These are phyloP conservation scores for Psophocarpus tetragonolobus DNA, from an alignment of 306 rosid genomes.

Conservation along the genomic window DNA sequence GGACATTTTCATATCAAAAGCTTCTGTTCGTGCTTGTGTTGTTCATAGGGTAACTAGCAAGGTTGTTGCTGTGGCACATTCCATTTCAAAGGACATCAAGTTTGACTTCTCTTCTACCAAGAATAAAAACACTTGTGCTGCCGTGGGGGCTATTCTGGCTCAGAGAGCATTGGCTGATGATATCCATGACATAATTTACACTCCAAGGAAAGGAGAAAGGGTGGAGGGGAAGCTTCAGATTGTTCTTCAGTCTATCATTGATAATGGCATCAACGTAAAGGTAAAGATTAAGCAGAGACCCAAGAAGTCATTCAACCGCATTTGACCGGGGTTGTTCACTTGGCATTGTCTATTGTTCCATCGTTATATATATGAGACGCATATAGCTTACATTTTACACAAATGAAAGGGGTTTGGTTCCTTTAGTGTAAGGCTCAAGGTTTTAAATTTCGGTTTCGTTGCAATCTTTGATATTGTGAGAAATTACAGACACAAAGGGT, in stretches of 20 bases:
- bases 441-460: background rate
- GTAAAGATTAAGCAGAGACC: slow-evolving; percentile 75
- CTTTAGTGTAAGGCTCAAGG: background rate
- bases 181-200: slow-evolving; percentile 78
- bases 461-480: too few relatives aligned
- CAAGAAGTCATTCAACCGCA: slow-evolving; percentile 44
- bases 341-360: background rate
- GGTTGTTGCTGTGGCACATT: slow-evolving; percentile 89
- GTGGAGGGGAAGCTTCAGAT: slow-evolving; percentile 84
- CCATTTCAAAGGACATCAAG: slow-evolving; percentile 82
- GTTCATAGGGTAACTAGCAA: slow-evolving; percentile 79
- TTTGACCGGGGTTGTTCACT: background rate
- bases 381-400: background rate
- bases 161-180: slow-evolving; percentile 91
- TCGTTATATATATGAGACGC: background rate
- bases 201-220: slow-evolving; percentile 85
- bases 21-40: slow-evolving; percentile 82
- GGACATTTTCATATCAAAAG: slow-evolving; percentile 86
- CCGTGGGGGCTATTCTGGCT: slow-evolving; percentile 79
- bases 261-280: slow-evolving; percentile 69
- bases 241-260: slow-evolving; percentile 75
- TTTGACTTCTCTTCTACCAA: slow-evolving; percentile 74
- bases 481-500: too few relatives aligned
- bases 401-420: background rate
- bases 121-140: slow-evolving; percentile 72